Base-by-base conservation (phyloP, 1,284 basidiomycete species). In the Trametes sp. region DNA sequence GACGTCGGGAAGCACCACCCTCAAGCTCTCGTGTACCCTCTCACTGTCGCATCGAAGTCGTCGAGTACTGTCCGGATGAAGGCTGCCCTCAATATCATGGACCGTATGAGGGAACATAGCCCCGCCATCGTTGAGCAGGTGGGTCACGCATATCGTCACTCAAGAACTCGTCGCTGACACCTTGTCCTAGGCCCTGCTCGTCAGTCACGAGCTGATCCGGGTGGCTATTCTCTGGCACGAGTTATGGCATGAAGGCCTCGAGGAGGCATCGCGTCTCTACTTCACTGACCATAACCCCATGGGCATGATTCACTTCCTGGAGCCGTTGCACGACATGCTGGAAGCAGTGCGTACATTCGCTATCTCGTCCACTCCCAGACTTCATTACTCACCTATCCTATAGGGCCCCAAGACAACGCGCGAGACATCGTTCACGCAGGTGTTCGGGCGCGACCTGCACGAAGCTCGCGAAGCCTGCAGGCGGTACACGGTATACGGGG, bases 151-250 rank as follows among this genome's bases (percentile, higher is more conserved):
- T 9, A n/a, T 21, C 26, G 16, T 42, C 52, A 42, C 24, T 9
- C 16, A 23, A 38, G 29, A 44, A 31, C 52, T 0, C 54, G 13
- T 21, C 1, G 13, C 19, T 36, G 54, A 11, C 45, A 7, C 6
- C 9, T 9, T 44, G 24, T n/a, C 26, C 62, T n/a, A 94, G 89
- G 98, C 98, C 14, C 80, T 93, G 58, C 77, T 98, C 21, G 95
- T 99, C 74, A 94, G 94, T 75, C 90, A 94, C 51, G 98, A 99
- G 76, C 86, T 99, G 33, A 98, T 99, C 69, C 90, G 98, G 16
- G 95, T 98, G 4, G 98, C 98, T 2, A 99, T 99, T 66, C 81
- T 99, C 21, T 99, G 98, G 98, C 96, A 99, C 73, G 98, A 99
- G 76, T 84, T 98, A 72, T 99, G 98, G 98, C 96, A 98, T 73